Evolutionary conservation across 345 rosid genomes (phyloP).

Genomic region (Lepidium didymum): DNA sequence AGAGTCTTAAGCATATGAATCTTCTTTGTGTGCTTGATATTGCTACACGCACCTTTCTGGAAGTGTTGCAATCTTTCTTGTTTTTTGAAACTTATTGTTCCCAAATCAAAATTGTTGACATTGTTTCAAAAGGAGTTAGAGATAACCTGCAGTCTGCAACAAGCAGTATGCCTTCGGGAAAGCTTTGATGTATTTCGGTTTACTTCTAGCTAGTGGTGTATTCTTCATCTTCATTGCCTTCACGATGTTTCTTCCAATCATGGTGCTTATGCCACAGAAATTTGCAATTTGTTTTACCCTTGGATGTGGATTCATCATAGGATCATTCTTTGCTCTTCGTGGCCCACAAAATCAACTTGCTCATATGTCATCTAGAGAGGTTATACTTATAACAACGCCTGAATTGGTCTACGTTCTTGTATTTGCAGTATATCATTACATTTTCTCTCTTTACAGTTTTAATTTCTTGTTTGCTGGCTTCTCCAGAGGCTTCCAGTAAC

Average conservation of each 20-base stretch:
- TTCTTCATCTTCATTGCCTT: slow-evolving; percentile 72
- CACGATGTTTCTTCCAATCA: slow-evolving; percentile 83
- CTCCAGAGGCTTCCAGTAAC: slow-evolving; percentile 80
- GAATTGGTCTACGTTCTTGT: not conserved
- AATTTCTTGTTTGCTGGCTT: slow-evolving; percentile 2
- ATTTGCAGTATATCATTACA: not conserved
- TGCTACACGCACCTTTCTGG: not conserved
- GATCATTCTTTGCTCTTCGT: slow-evolving; percentile 74
- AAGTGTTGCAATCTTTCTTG: not conserved
- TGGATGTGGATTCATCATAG: slow-evolving; percentile 68
- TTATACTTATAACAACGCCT: not conserved
- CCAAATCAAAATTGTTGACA: not conserved
- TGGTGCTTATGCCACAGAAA: slow-evolving; percentile 83
- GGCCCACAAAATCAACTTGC: slow-evolving; percentile 67
- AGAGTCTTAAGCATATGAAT: not conserved
- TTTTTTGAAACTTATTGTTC: not conserved
- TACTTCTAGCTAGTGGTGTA: slow-evolving; percentile 62
- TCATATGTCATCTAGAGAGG: slow-evolving; percentile 85
- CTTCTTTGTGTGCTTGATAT: not conserved
- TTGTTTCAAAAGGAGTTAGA: slow-evolving; percentile 77
- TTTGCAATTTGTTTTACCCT: slow-evolving; percentile 80
- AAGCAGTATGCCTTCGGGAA: slow-evolving; percentile 68
- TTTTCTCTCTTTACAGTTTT: not conserved
- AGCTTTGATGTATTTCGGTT: slow-evolving; percentile 69
- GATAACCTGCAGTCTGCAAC: slow-evolving; percentile 71